These are phyloP conservation scores for Leccinum fibrillosum DNA, from an alignment of 768 basidiomycete species.

Conservation along the genomic window DNA sequence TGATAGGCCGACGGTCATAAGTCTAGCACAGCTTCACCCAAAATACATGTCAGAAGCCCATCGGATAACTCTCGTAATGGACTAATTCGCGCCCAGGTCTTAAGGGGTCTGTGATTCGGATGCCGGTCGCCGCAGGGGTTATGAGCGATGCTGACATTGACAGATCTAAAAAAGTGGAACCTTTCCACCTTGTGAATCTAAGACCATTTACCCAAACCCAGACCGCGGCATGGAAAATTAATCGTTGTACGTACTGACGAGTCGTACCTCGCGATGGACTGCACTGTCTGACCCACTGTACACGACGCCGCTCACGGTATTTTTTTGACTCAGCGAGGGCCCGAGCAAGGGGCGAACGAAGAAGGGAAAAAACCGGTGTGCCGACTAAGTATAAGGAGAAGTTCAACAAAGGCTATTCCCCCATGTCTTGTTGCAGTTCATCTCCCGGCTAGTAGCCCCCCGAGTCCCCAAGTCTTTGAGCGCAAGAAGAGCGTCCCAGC, in stretches of 20 bases:
- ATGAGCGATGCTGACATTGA: not conserved
- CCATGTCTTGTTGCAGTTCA: not conserved
- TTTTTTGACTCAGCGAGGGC: not conserved
- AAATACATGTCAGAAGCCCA: not conserved
- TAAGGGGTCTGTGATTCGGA: not conserved
- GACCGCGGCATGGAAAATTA: not conserved
- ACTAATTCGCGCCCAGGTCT: not conserved
- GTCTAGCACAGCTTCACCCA: not conserved
- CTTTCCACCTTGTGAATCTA: not conserved
- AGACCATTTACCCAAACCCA: not conserved
- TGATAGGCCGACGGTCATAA: not conserved
- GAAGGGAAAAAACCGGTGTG: not conserved
- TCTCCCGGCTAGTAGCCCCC: not conserved
- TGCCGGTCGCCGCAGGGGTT: not conserved
- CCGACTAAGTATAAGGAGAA: not conserved
- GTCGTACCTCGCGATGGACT: not conserved
- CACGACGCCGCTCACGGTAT: not conserved
- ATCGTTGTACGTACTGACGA: not conserved
- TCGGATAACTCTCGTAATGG: not conserved
- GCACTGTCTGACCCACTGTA: too few relatives aligned
- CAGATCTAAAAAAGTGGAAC: not conserved
- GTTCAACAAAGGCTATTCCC: not conserved
- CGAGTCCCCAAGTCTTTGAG: not conserved
- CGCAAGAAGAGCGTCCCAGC: not conserved
- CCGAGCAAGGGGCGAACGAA: not conserved